Conservation (phyloP, 495 filamentous ascomycete genomes). For the Neurospora tetrasperma region DNA sequence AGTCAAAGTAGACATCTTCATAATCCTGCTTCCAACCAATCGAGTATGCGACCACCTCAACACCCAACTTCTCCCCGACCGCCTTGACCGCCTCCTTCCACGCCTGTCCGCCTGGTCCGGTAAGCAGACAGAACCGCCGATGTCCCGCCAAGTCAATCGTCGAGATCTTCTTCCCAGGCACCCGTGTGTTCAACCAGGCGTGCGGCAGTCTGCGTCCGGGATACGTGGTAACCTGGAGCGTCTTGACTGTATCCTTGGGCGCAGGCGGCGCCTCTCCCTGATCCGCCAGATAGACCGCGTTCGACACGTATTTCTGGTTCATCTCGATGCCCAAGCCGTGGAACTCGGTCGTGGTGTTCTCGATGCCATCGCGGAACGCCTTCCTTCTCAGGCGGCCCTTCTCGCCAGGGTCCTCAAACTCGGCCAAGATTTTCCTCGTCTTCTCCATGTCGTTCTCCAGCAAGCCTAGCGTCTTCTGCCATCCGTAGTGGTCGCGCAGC, state of each 20-base stretch:
- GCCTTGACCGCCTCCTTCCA: constrained; percentile 23
- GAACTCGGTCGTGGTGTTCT: constrained; percentile 24
- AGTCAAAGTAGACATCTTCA: constrained; percentile 29
- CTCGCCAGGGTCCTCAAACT: constrained; percentile 21
- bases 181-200: constrained; percentile 28
- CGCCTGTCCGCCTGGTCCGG: constrained; percentile 24
- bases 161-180: constrained; percentile 19
- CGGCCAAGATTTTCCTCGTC: constrained; percentile 14
- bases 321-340: constrained; percentile 31
- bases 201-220: constrained; percentile 32
- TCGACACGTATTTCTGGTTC: constrained; percentile 30
- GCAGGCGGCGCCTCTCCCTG: constrained; percentile 9
- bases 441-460: constrained; percentile 19
- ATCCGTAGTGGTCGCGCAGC: constrained; percentile 22
- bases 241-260: constrained; percentile 13
- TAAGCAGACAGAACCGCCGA: constrained; percentile 26
- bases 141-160: constrained; percentile 31
- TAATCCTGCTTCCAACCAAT: constrained; percentile 33
- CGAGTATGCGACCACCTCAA: constrained; percentile 23
- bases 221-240: constrained; percentile 19
- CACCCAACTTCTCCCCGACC: constrained; percentile 11
- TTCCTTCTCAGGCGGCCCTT: constrained; percentile 11
- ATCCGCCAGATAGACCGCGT: constrained; percentile 19
- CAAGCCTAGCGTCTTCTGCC: constrained; percentile 28
- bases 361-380: constrained; percentile 21